A percentile compares a stretch with the other conserved stretches of the same genome.
Evolutionary conservation across 768 basidiomycete species (phyloP).

Genomic region (Tulasnella sp.): DNA sequence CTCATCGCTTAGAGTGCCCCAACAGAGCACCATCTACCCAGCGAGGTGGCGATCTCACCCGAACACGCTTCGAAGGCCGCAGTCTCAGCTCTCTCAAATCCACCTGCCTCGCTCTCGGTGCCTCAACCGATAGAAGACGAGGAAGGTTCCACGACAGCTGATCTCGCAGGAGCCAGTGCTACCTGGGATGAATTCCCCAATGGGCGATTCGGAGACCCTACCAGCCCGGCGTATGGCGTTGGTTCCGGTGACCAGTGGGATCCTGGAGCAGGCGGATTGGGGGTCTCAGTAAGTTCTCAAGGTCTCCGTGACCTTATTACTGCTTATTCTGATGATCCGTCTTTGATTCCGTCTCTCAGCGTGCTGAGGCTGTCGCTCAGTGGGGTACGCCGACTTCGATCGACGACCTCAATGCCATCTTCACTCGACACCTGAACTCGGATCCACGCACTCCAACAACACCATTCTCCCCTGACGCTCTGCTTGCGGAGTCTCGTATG

Average conservation of each 20-base stretch:
- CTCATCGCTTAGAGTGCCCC: constrained; percentile 4
- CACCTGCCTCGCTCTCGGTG: constrained; percentile 38
- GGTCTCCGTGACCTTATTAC: not conserved
- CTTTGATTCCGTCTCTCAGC: constrained; percentile 32
- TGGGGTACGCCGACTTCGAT: constrained; percentile 65
- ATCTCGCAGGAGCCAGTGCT: constrained; percentile 30
- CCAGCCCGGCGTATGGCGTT: constrained; percentile 90
- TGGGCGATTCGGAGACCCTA: constrained; percentile 94
- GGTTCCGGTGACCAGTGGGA: constrained; percentile 61
- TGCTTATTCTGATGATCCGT: not conserved
- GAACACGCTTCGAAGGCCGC: constrained; percentile 53
- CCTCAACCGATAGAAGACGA: constrained; percentile 22
- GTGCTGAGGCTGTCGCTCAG: constrained; percentile 45
- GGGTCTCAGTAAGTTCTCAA: constrained; percentile 37
- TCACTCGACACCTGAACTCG: constrained; percentile 68
- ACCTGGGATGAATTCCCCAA: constrained; percentile 97
- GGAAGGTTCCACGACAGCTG: not conserved
- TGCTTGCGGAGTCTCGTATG: constrained; percentile 68
- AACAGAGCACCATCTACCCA: constrained; percentile 9
- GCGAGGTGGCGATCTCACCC: constrained; percentile 47
- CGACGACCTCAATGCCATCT: constrained; percentile 65
- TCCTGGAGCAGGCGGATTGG: constrained; percentile 30
- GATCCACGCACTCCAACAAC: constrained; percentile 47
- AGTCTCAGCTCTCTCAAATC: constrained; percentile 21
- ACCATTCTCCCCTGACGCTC: constrained; percentile 76